Percentiles rank a stretch among this genome's conserved stretches.
Conservation (phyloP, 192 early-diverging fungal species). For the Dispira simplex region DNA sequence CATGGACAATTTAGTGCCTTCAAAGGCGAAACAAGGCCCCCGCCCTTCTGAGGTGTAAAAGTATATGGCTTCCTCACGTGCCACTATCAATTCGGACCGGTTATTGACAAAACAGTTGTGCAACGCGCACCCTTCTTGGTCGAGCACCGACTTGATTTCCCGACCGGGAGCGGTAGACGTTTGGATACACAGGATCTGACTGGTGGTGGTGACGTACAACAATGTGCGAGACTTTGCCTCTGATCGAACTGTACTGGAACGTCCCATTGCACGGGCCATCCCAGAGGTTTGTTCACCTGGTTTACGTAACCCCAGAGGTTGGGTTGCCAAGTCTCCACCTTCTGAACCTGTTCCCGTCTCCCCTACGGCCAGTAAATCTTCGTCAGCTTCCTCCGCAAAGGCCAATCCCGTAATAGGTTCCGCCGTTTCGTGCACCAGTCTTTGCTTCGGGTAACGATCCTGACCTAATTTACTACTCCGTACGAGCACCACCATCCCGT, state of each 20-base stretch:
- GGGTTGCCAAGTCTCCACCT: slow-evolving; percentile 20
- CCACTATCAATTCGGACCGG: slow-evolving; percentile 66
- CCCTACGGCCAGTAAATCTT: background rate
- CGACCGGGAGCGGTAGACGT: slow-evolving; percentile 1
- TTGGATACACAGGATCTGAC: slow-evolving; percentile 12
- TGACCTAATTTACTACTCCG: slow-evolving; percentile 49
- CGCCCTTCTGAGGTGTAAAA: slow-evolving; percentile 85
- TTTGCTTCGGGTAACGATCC: slow-evolving; percentile 58
- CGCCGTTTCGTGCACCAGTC: slow-evolving; percentile 68
- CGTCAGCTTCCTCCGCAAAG: slow-evolving; percentile 14
- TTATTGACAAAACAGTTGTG: slow-evolving; percentile 58
- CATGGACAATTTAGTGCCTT: slow-evolving; percentile 31
- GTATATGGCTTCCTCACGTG: slow-evolving; percentile 80
- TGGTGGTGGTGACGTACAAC: slow-evolving; percentile 23
- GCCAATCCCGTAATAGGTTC: slow-evolving; percentile 69
- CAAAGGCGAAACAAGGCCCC: slow-evolving; percentile 83
- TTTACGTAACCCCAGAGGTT: background rate
- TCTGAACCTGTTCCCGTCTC: slow-evolving; percentile 12
- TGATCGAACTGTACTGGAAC: background rate
- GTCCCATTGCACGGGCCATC: background rate
- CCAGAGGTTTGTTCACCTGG: too few relatives aligned
- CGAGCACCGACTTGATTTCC: slow-evolving; percentile 34
- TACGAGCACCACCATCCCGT: slow-evolving; percentile 74
- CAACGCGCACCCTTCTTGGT: slow-evolving; percentile 68
- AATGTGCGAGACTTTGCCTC: slow-evolving; percentile 10